Conservation (phyloP, 2,329 filamentous ascomycete genomes). For the Colletotrichum limetticola region DNA sequence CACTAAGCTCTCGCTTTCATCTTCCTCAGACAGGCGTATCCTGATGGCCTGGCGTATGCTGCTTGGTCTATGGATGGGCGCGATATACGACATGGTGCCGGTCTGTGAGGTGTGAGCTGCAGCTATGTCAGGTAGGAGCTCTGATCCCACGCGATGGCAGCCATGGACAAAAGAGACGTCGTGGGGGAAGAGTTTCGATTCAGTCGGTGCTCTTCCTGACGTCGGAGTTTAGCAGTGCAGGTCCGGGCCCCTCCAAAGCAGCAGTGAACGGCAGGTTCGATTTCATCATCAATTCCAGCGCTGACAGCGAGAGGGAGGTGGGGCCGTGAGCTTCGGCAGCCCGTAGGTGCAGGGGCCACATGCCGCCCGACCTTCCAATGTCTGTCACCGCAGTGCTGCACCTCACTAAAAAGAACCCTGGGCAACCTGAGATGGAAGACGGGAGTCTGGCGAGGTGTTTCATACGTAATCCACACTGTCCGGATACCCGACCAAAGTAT, state of each 20-base stretch:
- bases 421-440: not conserved
- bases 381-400: not conserved
- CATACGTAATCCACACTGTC: not conserved
- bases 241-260: constrained; percentile 15
- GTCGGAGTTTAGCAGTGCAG: constrained; percentile 32
- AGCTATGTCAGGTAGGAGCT: constrained; percentile 22
- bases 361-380: not conserved
- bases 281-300: constrained; percentile 30
- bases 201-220: constrained; percentile 10
- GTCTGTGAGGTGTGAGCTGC: constrained; percentile 11
- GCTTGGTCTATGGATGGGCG: constrained; percentile 91
- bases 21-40: constrained; percentile 75
- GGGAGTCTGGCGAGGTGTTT: not conserved
- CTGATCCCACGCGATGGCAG: constrained; percentile 21
- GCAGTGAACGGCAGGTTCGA: not conserved
- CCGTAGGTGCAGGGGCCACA: not conserved
- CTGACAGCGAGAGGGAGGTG: not conserved
- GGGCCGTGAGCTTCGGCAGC: not conserved
- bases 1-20: constrained; percentile 77
- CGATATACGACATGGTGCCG: constrained; percentile 86
- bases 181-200: not conserved
- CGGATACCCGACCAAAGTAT: not conserved
- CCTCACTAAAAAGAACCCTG: not conserved
- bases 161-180: constrained; percentile 12
- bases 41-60: constrained; percentile 91